Conservation (phyloP, 768 basidiomycete species). For the Tulasnella calospora region DNA sequence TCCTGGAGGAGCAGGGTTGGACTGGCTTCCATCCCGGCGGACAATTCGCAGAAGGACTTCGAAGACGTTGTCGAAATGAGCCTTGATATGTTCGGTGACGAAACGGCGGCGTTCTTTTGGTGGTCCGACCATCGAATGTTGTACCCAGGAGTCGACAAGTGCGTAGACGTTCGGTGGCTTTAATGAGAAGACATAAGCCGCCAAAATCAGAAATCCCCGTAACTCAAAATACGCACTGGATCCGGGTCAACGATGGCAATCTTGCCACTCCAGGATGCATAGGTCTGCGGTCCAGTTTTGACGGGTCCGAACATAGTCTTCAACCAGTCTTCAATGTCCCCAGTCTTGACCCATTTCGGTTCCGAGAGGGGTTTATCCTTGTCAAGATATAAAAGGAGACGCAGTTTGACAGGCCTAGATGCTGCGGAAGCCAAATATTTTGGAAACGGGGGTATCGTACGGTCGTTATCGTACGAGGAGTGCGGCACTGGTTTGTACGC, state of each 20-base stretch:
- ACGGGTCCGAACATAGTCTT: constrained; percentile 70
- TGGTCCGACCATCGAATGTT: constrained; percentile 73
- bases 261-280: constrained; percentile 77
- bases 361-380: constrained; percentile 84
- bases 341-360: constrained; percentile 94
- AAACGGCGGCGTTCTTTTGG: constrained; percentile 79
- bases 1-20: constrained; percentile 45
- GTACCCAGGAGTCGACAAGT: constrained; percentile 83
- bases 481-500: constrained; percentile 59
- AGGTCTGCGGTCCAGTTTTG: constrained; percentile 27
- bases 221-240: constrained; percentile 54
- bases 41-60: constrained; percentile 91
- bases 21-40: constrained; percentile 67
- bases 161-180: constrained; percentile 91
- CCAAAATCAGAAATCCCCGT: neutral
- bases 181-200: constrained; percentile 23
- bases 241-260: constrained; percentile 91
- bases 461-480: constrained; percentile 42
- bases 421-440: constrained; percentile 24
- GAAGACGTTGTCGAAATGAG: constrained; percentile 73
- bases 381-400: constrained; percentile 76
- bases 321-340: constrained; percentile 91
- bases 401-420: constrained; percentile 40
- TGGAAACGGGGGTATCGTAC: constrained; percentile 67
- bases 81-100: constrained; percentile 79